Percentiles rank a stretch among this genome's conserved stretches.
Evolutionary conservation across 352 stramenopile species (phyloP).

Genomic region (Thalassiosira ordinaria): DNA sequence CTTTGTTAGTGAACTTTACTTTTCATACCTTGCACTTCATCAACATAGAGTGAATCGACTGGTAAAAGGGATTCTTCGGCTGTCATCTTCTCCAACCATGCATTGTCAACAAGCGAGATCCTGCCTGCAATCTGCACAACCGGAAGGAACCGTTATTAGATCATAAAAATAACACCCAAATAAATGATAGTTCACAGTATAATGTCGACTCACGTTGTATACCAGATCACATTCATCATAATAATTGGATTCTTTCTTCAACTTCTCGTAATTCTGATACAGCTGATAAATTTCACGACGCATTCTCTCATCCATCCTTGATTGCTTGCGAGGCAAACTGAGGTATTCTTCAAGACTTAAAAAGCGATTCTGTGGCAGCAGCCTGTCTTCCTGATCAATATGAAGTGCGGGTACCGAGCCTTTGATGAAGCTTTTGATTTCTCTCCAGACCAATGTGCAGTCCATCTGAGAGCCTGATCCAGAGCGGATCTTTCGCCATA

Average conservation of each 20-base stretch:
- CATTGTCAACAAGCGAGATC: conserved; percentile 21
- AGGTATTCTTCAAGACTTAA: too few relatives aligned
- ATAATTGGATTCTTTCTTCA: conserved; percentile 45
- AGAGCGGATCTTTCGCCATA: conserved; percentile 56
- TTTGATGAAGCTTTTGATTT: conserved; percentile 68
- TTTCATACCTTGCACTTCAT: too few relatives aligned
- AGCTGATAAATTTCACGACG: conserved; percentile 54
- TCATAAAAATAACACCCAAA: too few relatives aligned
- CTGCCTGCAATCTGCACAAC: conserved; percentile 60
- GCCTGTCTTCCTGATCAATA: conserved; percentile 33
- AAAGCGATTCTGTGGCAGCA: too few relatives aligned
- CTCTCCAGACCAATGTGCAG: conserved; percentile 49
- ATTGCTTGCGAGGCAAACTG: conserved; percentile 49
- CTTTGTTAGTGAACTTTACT: too few relatives aligned
- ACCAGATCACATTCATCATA: conserved; percentile 70
- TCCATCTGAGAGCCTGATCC: conserved; percentile 38
- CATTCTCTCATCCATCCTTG: conserved; percentile 53
- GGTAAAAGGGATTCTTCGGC: conserved; percentile 8
- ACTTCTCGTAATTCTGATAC: conserved; percentile 53
- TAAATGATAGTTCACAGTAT: too few relatives aligned
- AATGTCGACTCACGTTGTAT: too few relatives aligned
- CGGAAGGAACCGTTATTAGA: too few relatives aligned
- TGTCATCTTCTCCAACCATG: conserved; percentile 6
- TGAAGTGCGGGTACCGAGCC: conserved; percentile 44
- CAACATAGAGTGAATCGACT: conserved; percentile 62